A percentile compares a stretch with the other conserved stretches of the same genome.
These are phyloP conservation scores for Pythium volutum DNA, from an alignment of 352 stramenopile genomes.

Conservation along the genomic window DNA sequence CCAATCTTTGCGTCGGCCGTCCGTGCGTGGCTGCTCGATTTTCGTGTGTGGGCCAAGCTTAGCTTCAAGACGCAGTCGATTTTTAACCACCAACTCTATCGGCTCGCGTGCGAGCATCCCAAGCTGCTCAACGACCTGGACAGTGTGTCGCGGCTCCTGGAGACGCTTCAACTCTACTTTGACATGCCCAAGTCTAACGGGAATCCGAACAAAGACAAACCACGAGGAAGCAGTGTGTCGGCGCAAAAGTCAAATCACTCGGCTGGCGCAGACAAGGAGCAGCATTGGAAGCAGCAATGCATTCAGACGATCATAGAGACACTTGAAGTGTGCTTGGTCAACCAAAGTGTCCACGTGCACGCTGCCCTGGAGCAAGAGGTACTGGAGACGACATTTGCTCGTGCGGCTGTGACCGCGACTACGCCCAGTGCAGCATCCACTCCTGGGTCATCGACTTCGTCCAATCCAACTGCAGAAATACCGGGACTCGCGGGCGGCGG, in stretches of 20 bases:
- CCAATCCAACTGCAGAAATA: conserved; percentile 1
- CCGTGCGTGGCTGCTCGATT: conserved; percentile 65
- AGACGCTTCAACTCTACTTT: conserved; percentile 59
- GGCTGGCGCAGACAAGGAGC: conserved; percentile 39
- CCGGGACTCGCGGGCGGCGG: neutral
- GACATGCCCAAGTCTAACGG: conserved; percentile 19
- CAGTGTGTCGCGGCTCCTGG: conserved; percentile 52
- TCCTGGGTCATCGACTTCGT: neutral
- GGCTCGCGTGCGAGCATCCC: conserved; percentile 64
- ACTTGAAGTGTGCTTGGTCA: conserved; percentile 73
- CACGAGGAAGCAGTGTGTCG: no score
- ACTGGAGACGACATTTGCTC: conserved; percentile 65
- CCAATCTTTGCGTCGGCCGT: conserved; percentile 70
- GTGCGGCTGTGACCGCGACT: conserved; percentile 9
- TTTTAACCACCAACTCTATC: conserved; percentile 76
- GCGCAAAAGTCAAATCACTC: conserved; percentile 41
- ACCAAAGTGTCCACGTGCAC: conserved; percentile 70
- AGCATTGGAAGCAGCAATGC: conserved; percentile 73
- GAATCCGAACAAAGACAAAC: neutral
- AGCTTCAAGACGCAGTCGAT: conserved; percentile 80
- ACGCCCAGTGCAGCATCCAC: conserved; percentile 12
- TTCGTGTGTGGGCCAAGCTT: conserved; percentile 53
- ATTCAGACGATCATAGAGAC: conserved; percentile 74
- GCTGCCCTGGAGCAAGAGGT: conserved; percentile 68
- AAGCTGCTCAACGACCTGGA: conserved; percentile 66